A percentile compares a stretch with the other conserved stretches of the same genome.
phyloP scores from a whole-genome alignment of 1,284 basidiomycete species.

The Leccinum laetum region DNA sequence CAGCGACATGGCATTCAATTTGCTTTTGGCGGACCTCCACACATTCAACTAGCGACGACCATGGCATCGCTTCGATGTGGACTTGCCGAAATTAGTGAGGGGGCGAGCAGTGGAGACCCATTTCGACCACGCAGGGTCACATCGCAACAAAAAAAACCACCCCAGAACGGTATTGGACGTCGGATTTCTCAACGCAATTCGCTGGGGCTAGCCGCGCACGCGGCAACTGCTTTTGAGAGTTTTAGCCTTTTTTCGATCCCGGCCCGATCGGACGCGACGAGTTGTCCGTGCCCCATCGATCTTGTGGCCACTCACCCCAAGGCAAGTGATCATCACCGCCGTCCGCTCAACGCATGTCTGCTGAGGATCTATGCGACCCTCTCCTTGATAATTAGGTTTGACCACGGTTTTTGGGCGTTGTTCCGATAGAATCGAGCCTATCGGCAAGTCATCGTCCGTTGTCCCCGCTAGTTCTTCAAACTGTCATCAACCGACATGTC shows the following conservation, averaged over 20 bases:
- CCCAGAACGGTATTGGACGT: not conserved
- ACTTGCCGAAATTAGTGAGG: not conserved
- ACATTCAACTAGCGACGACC: not conserved
- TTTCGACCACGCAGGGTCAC: not conserved
- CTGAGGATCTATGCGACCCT: not conserved
- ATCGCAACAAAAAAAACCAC: not conserved
- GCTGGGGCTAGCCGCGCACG: slow-evolving; percentile 5
- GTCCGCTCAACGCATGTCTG: not conserved
- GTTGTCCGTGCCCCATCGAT: not conserved
- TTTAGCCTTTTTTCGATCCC: slow-evolving; percentile 24
- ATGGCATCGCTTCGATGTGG: not conserved
- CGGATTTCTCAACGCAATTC: not conserved
- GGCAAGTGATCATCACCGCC: slow-evolving; percentile 1
- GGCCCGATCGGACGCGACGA: not conserved
- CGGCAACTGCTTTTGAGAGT: slow-evolving; percentile 13
- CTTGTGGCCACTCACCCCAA: not conserved
- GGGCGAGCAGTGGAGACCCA: not conserved
- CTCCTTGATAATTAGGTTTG: not conserved
- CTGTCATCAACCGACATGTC: slow-evolving; percentile 18
- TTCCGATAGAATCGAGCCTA: slow-evolving; percentile 1
- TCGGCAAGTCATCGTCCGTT: slow-evolving; percentile 17
- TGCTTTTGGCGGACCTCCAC: slow-evolving; percentile 4
- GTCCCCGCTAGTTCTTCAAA: slow-evolving; percentile 14
- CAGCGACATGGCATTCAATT: not conserved
- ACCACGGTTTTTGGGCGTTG: not conserved